Percentiles rank a stretch among this genome's conserved stretches.
Conservation (phyloP, 306 rosid species). For the Oxytropis ochrocephala region DNA sequence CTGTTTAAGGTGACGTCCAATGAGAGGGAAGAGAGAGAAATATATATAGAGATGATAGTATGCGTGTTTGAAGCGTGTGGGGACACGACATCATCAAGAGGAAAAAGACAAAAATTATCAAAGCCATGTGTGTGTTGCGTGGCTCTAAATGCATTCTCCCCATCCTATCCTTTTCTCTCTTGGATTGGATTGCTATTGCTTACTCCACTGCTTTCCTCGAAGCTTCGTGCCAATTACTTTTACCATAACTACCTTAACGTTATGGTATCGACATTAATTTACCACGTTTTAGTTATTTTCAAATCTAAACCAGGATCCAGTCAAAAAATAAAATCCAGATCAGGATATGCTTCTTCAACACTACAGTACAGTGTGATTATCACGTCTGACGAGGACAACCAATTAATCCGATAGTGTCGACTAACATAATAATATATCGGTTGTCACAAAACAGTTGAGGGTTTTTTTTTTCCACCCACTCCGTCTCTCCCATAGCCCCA, state of each 20-base stretch:
- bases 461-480: too few relatives aligned
- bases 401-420: too few relatives aligned
- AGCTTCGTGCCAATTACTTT: background rate
- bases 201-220: background rate
- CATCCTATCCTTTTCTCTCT: background rate
- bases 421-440: too few relatives aligned
- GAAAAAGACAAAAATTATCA: background rate
- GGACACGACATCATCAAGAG: background rate
- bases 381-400: too few relatives aligned
- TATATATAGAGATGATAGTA: background rate
- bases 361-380: too few relatives aligned
- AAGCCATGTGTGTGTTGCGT: background rate
- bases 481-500: too few relatives aligned
- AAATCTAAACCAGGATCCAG: background rate
- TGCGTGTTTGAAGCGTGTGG: slow-evolving; percentile 24
- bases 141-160: background rate
- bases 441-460: too few relatives aligned
- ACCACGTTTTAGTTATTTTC: background rate
- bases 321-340: too few relatives aligned
- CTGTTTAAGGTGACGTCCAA: background rate
- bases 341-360: too few relatives aligned
- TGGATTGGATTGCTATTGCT: background rate
- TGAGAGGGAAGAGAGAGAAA: background rate
- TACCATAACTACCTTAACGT: background rate
- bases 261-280: background rate